Evolutionary conservation across 768 basidiomycete species (phyloP).

Genomic region (Kwoniella shandongensis): DNA sequence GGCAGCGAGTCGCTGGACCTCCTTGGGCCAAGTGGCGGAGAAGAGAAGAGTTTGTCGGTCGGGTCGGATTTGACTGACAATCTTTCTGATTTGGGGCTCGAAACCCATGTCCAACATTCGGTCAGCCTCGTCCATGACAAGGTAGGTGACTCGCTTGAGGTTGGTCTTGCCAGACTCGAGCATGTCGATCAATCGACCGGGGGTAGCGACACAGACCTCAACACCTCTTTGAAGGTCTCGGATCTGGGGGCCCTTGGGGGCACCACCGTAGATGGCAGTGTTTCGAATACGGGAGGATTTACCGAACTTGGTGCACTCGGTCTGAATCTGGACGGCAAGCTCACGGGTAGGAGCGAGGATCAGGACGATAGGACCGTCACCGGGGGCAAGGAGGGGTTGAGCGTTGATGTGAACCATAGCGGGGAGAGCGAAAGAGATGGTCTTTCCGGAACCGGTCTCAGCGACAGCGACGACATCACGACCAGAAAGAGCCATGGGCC

Average conservation of each 20-base stretch:
- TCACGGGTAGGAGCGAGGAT: constrained; percentile 97
- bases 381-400: constrained; percentile 86
- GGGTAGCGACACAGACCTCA: constrained; percentile 99
- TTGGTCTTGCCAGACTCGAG: constrained; percentile 95
- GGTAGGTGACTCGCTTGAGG: constrained; percentile 89
- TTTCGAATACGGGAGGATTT: constrained; percentile 85
- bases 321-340: constrained; percentile 97
- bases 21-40: constrained; percentile 99
- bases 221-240: constrained; percentile 96
- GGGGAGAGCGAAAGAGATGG: constrained; percentile 95
- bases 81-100: constrained; percentile 98
- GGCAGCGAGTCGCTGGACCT: constrained; percentile 96
- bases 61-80: constrained; percentile 93
- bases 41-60: constrained; percentile 99
- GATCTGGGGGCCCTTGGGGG: constrained; percentile 97
- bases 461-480: constrained; percentile 89
- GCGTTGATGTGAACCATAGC: constrained; percentile 99
- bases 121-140: constrained; percentile 99
- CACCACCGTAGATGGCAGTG: constrained; percentile 98
- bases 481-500: constrained; percentile 97
- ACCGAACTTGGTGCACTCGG: constrained; percentile 98
- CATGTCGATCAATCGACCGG: constrained; percentile 98
- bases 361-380: constrained; percentile 95
- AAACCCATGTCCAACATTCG: constrained; percentile 99
- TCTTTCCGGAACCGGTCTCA: constrained; percentile 98